Evolutionary conservation across 129 eudicot genomes (phyloP), one percentile per base, ranked within the genome.

Genomic region (Escallonia herrerae): DNA sequence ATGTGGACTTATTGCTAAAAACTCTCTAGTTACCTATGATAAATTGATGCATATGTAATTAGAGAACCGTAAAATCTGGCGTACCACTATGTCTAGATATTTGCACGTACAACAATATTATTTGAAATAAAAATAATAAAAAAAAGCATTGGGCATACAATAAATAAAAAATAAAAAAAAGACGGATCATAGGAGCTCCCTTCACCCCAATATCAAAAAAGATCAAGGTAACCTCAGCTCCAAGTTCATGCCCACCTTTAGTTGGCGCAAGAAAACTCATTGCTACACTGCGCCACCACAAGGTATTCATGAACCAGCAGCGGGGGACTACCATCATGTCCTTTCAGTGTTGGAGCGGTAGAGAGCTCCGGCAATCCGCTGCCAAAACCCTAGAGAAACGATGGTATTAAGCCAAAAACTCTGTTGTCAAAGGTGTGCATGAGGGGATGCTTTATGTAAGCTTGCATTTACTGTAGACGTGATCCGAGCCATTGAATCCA

Each of bases 131-230:
- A n/a, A n/a, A n/a, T n/a, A n/a, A n/a, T n/a, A n/a, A 22, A 0
- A 22, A 22, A 51, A 51, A 15, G 15, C 12, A 10, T 11, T 4
- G 2, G 2, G 49, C 6, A 45, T 45, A 45, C 0, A 51, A 10
- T 51, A n/a, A n/a, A n/a, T n/a, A n/a, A n/a, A n/a, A n/a, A n/a
- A n/a, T n/a, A 22, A 22, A 22, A 22, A 22, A 22, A 22, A 22
- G 33, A 22, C 33, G 33, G 33, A 51, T 15, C 56, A 51, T 50
- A 66, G 78, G 86, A 81, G 82, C 86, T 81, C 86, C 77, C 80
- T 81, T 81, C 86, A 81, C 79, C 81, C 86, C 86, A 80, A 80
- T 22, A 60, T 65, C 73, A 51, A 50, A 75, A 80, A 71, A 71
- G 78, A 75, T 51, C 6, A 71, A 53, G 65, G 68, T 15, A 69